These are phyloP conservation scores for Rhodotorula sp. DNA, from an alignment of 1,284 basidiomycete species.

Conservation along the genomic window DNA sequence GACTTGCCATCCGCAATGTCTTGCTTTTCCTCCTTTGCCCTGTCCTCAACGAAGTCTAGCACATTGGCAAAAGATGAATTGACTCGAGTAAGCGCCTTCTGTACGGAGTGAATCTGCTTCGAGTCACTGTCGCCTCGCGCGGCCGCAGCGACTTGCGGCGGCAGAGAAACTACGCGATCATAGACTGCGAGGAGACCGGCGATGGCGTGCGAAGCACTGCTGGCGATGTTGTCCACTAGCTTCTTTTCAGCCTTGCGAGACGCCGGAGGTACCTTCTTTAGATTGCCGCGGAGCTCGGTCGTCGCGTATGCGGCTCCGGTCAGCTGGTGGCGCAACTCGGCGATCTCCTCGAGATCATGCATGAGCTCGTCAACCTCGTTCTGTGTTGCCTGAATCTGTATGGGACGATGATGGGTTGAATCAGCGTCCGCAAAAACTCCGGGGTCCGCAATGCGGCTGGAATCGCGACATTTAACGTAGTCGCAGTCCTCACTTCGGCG, in stretches of 20 bases:
- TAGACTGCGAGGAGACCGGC: not conserved
- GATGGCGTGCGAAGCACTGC: not conserved
- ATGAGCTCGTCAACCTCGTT: conserved; percentile 12
- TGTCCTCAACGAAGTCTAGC: conserved; percentile 26
- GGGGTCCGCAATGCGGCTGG: not conserved
- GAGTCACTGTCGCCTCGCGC: too few relatives aligned
- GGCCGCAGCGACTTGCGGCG: not conserved
- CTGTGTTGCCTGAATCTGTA: conserved; percentile 17
- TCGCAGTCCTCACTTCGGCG: not conserved
- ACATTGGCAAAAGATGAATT: conserved; percentile 10
- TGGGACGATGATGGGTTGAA: not conserved
- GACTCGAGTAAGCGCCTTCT: not conserved
- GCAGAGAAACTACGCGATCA: not conserved
- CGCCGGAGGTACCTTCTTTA: not conserved
- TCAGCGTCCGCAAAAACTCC: too few relatives aligned
- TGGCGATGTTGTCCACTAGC: not conserved
- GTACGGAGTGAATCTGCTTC: too few relatives aligned
- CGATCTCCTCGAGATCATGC: conserved; percentile 3
- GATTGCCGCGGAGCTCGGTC: not conserved
- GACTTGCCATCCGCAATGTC: not conserved
- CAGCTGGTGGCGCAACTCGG: conserved; percentile 5
- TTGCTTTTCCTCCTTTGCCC: conserved; percentile 11
- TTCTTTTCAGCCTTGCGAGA: not conserved
- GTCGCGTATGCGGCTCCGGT: conserved; percentile 6
- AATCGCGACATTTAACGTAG: too few relatives aligned